A percentile compares a stretch with the other conserved stretches of the same genome.
Conservation (phyloP, 2,329 filamentous ascomycete genomes). For the Fusarium transvaalense region DNA sequence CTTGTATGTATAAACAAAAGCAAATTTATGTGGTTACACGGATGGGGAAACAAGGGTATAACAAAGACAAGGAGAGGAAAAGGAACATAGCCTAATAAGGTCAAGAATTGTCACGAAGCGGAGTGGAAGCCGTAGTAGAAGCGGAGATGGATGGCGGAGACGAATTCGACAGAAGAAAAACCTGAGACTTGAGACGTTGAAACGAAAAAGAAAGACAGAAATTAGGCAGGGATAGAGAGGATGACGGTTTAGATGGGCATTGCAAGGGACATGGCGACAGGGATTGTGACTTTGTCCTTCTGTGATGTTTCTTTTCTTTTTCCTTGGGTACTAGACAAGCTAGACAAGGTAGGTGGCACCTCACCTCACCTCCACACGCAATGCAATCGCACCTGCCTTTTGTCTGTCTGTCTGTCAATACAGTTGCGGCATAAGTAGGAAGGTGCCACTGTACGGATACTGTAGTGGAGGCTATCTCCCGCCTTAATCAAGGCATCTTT, state of each 20-base stretch:
- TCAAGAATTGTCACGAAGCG: slow-evolving; percentile 27
- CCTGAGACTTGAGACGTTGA: slow-evolving; percentile 1
- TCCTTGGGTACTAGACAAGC: no score
- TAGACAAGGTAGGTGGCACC: no score
- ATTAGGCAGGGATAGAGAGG: slow-evolving; percentile 20
- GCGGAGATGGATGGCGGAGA: slow-evolving; percentile 28
- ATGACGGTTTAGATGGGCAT: no score
- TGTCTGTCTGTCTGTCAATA: background rate
- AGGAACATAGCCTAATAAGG: slow-evolving; percentile 34
- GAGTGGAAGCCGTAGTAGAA: slow-evolving; percentile 15
- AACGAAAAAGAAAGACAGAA: slow-evolving; percentile 3
- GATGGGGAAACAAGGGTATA: slow-evolving; percentile 38
- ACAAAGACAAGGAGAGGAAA: slow-evolving; percentile 18
- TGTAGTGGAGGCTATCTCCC: slow-evolving; percentile 20
- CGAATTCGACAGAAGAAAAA: slow-evolving; percentile 1
- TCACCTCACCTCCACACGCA: slow-evolving; percentile 18
- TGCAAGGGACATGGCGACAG: no score
- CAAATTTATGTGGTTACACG: slow-evolving; percentile 31
- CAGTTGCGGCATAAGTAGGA: slow-evolving; percentile 38
- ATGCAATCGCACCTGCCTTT: slow-evolving; percentile 3
- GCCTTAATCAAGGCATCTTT: background rate
- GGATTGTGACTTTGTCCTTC: no score
- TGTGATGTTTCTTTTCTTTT: slow-evolving; percentile 38
- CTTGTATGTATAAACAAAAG: slow-evolving; percentile 34
- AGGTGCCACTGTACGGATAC: slow-evolving; percentile 12